Base-by-base conservation (phyloP, 768 basidiomycete species). In the Naganishia vishniacii region DNA sequence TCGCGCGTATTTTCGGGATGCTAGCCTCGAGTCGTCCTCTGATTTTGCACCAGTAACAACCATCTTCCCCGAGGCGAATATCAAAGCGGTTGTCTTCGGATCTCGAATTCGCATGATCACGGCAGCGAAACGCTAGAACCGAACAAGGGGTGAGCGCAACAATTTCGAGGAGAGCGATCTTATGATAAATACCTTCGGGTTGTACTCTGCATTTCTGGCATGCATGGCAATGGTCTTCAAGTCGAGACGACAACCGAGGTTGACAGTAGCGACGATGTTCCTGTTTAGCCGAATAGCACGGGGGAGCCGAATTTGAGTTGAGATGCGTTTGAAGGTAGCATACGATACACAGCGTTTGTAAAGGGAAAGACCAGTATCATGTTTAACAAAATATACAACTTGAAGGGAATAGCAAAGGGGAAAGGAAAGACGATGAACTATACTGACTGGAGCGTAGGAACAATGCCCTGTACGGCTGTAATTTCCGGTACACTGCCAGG, bases 31-130 rank as follows among this genome's bases (percentile, higher is more conserved):
- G 74, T 99, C 93, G 78, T 98, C 94, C 79, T 98, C 94, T 32
- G 89, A 91, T 83, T 98, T 99, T 49, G 95, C 95, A 76, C 95
- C 95, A 42, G 95, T 98, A 64, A 98, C 94, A 78, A 99, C 95
- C 90, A 99, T 98, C 84, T 98, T 99, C 75, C 95, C 95, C 64
- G 91, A 94, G 34, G 95, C 95, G 79, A 99, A 99, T 79, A 99
- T 98, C 71, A 99, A 85, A 25, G 94, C 95, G 58, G 95, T 99
- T 65, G 95, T 99, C 83, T 99, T 99, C 56, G 95, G 95, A 72
- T 98, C 95, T 70, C 95, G 92, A 75, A 99, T 98, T 79, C 95
- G 91, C 95, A 99, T 99, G 81, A 99, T 98, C 71, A 98, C 95
- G 66, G 95, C 95, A 71, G 94, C 95, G 82, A 99, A 99, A 87